phyloP scores from a whole-genome alignment of 2,329 filamentous ascomycete species.

The Claviceps purpurea region DNA sequence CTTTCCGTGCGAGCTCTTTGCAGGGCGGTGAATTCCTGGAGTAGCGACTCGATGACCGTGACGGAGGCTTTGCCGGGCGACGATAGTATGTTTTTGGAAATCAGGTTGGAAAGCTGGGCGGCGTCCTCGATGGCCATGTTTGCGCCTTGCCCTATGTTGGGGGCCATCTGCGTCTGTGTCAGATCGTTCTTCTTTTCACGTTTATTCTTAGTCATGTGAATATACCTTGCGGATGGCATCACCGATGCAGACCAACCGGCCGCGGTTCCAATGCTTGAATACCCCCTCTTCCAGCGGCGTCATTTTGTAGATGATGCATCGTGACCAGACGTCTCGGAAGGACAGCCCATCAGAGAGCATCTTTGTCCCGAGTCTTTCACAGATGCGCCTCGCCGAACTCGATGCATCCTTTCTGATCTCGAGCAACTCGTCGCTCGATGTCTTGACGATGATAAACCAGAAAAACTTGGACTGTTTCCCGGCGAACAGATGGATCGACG shows the following conservation, averaged over 20 bases:
- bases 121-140: conserved; percentile 11
- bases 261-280: conserved; percentile 16
- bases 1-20: conserved; percentile 1
- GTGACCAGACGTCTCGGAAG: conserved; percentile 22
- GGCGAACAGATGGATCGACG: conserved; percentile 2
- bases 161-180: conserved; percentile 6
- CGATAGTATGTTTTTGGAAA: not conserved
- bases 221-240: conserved; percentile 20
- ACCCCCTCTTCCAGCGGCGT: conserved; percentile 20
- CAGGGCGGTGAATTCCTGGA: not conserved
- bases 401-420: conserved; percentile 5
- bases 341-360: conserved; percentile 15
- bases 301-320: conserved; percentile 9
- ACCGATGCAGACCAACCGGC: conserved; percentile 19
- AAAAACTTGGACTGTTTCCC: conserved; percentile 3
- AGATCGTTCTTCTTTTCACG: not conserved
- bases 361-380: conserved; percentile 12
- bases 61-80: not conserved
- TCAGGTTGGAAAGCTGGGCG: conserved; percentile 7
- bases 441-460: conserved; percentile 4
- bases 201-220: not conserved
- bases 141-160: conserved; percentile 11
- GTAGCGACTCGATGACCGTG: not conserved
- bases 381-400: conserved; percentile 8
- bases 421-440: conserved; percentile 14